phyloP scores from a whole-genome alignment of 148 eudicot species.

The Rhododendron simsii region DNA sequence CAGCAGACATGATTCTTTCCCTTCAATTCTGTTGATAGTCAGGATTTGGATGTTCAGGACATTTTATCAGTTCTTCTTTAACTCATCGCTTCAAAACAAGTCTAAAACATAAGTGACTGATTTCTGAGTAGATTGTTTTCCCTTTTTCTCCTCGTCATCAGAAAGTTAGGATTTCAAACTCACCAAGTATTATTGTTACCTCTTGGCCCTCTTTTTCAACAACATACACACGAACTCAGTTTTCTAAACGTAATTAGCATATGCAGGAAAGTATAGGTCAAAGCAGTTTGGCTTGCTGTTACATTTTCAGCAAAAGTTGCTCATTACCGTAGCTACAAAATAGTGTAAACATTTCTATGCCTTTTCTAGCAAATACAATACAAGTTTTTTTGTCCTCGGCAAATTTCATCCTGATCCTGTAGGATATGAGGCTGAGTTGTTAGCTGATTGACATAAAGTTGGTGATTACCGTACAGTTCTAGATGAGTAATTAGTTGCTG shows the following conservation, averaged over 20 bases:
- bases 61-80: background rate
- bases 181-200: background rate
- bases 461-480: background rate
- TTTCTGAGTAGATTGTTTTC: background rate
- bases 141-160: background rate
- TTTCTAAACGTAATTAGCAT: background rate
- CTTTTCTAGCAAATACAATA: background rate
- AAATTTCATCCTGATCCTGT: background rate
- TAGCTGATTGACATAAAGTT: background rate
- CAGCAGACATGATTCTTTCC: background rate
- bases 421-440: background rate
- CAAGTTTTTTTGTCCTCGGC: background rate
- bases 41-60: background rate
- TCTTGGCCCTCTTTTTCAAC: background rate
- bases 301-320: background rate
- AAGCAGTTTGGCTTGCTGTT: background rate
- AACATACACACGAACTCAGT: background rate
- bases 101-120: background rate
- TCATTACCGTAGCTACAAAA: background rate
- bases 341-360: background rate
- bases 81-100: background rate
- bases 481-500: background rate
- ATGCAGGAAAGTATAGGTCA: too few relatives aligned
- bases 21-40: background rate
- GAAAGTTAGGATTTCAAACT: background rate